Evolutionary conservation across 1,284 basidiomycete species (phyloP), one percentile per base, ranked within the genome.

Genomic region (Tremellales sp.): DNA sequence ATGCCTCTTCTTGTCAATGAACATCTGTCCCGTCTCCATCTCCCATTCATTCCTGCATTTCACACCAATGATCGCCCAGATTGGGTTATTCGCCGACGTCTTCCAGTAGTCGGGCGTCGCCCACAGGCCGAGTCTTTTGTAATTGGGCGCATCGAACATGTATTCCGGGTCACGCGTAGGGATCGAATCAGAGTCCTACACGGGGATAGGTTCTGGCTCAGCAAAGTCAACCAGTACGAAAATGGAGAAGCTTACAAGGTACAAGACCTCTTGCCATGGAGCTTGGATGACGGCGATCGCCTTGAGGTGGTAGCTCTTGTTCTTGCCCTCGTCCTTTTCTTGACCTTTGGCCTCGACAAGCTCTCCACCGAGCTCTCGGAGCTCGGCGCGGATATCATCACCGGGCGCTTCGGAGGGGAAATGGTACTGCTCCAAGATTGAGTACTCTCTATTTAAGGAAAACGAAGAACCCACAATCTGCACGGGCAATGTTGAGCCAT

Each of bases 1-100:
- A 50, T 78, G 76, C 19, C 58, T 48, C 32, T 62, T 54, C 52
- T 77, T 78, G 57, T 76, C 74, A 42, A 78, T 61, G 35, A 76
- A 63, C 51, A 78, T 71, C 52, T 76, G 75, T 0, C 76, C 75
- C 2, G 74, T 70, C 51, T 77, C 75, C 58, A 70, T 67, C 48
- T 77, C 75, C 73, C 73, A 77, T 51, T 77, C 76, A 54, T 76
- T 73, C 14, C 77, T 58, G 55, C 77, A 78, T 45, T 75, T 72
- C 3, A 76, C 69, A 25, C 76, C 76, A 37, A 74, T 60, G 47
- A 77, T 70, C 1, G 70, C 63, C 75, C 75, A 77, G 34, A 77
- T 71, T 0, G 71, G 72, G 45, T 75, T 72, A 45, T 63, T 65
- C 1, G 70, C 65, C 7, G 65, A 59, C 21, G 72, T 74, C 61